phyloP scores from a whole-genome alignment of 1,284 basidiomycete species.

The Tausonia pullulans region DNA sequence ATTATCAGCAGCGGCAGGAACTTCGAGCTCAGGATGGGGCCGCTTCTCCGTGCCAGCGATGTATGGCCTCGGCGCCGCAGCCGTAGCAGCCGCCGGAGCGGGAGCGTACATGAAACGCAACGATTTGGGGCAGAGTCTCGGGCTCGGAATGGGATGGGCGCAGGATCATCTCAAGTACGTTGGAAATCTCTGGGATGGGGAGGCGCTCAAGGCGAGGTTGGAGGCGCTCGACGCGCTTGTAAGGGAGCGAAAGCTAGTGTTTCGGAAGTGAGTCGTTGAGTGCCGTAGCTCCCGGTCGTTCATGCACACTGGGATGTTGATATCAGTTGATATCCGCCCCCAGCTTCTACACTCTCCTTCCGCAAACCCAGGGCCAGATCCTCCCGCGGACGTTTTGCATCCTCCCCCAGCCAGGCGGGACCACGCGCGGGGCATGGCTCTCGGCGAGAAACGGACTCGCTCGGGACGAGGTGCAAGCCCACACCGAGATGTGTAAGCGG shows the following conservation, averaged over 20 bases:
- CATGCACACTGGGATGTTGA: not conserved
- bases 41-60: constrained; percentile 47
- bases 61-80: constrained; percentile 65
- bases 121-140: constrained; percentile 30
- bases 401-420: constrained; percentile 9
- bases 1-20: not conserved
- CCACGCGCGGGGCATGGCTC: constrained; percentile 14
- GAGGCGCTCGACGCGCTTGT: constrained; percentile 51
- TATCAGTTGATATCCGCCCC: not conserved
- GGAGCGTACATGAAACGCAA: constrained; percentile 16
- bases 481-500: constrained; percentile 15
- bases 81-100: constrained; percentile 51
- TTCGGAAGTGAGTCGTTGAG: constrained; percentile 52
- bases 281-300: constrained; percentile 11
- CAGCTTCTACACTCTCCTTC: constrained; percentile 16
- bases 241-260: constrained; percentile 42
- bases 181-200: constrained; percentile 73
- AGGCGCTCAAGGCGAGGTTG: constrained; percentile 50
- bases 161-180: constrained; percentile 84
- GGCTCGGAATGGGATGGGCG: constrained; percentile 58
- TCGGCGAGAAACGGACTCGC: constrained; percentile 13
- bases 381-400: constrained; percentile 17
- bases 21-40: constrained; percentile 3
- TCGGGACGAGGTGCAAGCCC: constrained; percentile 8
- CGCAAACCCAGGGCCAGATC: constrained; percentile 7